Evolutionary conservation across 306 rosid species (phyloP).

Genomic region (Elaeagnus macrophylla): DNA sequence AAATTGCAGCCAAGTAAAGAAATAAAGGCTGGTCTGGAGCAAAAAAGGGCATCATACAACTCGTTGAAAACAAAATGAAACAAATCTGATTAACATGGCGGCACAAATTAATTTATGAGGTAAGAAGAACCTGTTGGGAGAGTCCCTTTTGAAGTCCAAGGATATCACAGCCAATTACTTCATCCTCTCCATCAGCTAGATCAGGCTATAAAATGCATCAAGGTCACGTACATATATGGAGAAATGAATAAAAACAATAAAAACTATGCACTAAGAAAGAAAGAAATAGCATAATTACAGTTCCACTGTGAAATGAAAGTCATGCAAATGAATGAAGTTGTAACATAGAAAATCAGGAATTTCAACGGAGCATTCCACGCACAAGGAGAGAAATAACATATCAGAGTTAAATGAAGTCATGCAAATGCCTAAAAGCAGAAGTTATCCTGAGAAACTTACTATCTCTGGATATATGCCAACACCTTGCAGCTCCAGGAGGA

Average conservation of each 20-base stretch:
- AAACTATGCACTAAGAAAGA: conserved; percentile 9
- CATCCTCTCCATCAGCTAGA: conserved; percentile 69
- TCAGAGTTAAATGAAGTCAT: not conserved
- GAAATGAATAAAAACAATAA: not conserved
- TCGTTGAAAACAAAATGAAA: no score
- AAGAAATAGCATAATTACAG: not conserved
- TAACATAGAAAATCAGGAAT: no score
- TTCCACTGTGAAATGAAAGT: not conserved
- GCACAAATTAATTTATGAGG: not conserved
- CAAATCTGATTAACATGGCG: not conserved
- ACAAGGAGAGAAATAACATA: not conserved
- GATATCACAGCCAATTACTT: conserved; percentile 51
- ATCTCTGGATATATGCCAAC: conserved; percentile 63
- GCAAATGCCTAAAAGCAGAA: not conserved
- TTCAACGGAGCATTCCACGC: not conserved
- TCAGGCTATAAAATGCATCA: conserved; percentile 48
- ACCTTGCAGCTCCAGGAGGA: conserved; percentile 68
- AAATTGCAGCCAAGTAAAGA: conserved; percentile 4
- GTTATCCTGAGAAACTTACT: conserved; percentile 47
- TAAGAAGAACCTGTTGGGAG: conserved; percentile 50
- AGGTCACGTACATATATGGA: not conserved
- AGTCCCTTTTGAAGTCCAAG: conserved; percentile 50
- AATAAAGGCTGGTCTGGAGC: no score
- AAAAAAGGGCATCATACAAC: no score
- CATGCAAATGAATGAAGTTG: not conserved